Evolutionary conservation across 139 green algal species (phyloP).

Genomic region (Chlamydomonas schloesseri): DNA sequence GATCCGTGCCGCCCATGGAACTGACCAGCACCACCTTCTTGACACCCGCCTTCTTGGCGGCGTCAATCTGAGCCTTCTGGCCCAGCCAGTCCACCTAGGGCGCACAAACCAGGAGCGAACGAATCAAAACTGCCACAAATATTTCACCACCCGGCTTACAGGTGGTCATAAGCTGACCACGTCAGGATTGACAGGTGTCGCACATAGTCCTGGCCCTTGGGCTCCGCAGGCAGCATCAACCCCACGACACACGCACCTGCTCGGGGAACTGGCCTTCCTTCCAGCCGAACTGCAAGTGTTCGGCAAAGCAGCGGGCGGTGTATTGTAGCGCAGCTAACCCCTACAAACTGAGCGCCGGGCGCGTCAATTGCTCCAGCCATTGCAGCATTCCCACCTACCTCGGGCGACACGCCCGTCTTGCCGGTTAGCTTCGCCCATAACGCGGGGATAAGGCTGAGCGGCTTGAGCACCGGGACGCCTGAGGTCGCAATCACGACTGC

Average conservation of each 20-base stretch:
- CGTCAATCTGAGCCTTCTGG: constrained; percentile 88
- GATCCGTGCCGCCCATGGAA: constrained; percentile 83
- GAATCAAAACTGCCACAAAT: too few species aligned
- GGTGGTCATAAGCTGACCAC: too few species aligned
- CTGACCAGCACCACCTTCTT: constrained; percentile 77
- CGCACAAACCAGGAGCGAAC: too few species aligned
- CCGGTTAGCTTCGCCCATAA: constrained; percentile 54
- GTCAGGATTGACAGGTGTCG: too few species aligned
- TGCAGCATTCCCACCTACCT: background rate
- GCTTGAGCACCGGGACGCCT: constrained; percentile 52
- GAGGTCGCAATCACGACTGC: constrained; percentile 69
- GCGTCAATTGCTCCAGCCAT: too few species aligned
- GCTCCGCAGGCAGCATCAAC: too few species aligned
- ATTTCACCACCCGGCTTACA: too few species aligned
- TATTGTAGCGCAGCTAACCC: too few species aligned
- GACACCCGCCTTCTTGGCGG: constrained; percentile 77
- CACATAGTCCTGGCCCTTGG: too few species aligned
- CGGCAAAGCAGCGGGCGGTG: too few species aligned
- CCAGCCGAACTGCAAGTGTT: constrained; percentile 64
- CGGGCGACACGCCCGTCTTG: constrained; percentile 57
- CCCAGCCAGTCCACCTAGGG: constrained; percentile 87
- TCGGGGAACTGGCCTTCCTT: constrained; percentile 71
- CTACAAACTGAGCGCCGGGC: too few species aligned
- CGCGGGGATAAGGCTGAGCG: constrained; percentile 21
- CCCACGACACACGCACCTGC: constrained; percentile 58